Base-by-base conservation (phyloP, 1,284 basidiomycete genomes). In the Sporisorium reilianum region DNA sequence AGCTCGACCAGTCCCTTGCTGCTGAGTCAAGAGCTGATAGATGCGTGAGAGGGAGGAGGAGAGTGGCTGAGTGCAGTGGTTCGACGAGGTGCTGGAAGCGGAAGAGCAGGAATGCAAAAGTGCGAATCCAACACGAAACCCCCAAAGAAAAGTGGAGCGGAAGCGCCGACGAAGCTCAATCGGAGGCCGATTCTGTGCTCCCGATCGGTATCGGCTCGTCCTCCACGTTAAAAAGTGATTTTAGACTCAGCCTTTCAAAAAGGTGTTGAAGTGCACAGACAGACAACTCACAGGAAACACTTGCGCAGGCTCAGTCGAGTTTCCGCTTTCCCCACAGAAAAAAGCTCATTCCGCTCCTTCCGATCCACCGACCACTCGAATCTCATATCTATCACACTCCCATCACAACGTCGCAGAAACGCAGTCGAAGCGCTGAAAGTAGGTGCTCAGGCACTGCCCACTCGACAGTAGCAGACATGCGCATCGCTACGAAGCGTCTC, bases 401-500 rank as follows among this genome's bases (percentile, higher is more conserved):
- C 6, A 30, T n/a, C 22, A 25, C 44, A 22, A 10, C 30, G n/a
- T n/a, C 12, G 4, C 32, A 50, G 16, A 26, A 26, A 14, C 11
- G 18, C 28, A 22, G 16, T 22, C 41, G 22, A 46, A 44, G 42
- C 32, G 22, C 36, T 48, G 23, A 16, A 30, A 34, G 11, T 14
- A 44, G 62, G 44, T 54, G 55, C 42, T 14, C 32, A 34, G 46
- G 55, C 20, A 50, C 49, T 30, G 38, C 53, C 25, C 44, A 1
- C 10, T n/a, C 30, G 28, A 22, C 34, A 46, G 41, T 32, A 22
- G 44, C 50, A 45, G 49, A 50, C 42, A 78, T 78, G 75, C 62
- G 72, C 53, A 71, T 78, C 56, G 72, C 75, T 12, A 71, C 73
- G 4, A 78, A 78, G 65, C 71, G 75, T 32, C 61, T 78, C 20